Percentiles rank a stretch among this genome's conserved stretches.
Evolutionary conservation across 2,329 filamentous ascomycete species (phyloP).

Genomic region (Paracoccidioides lutzii): DNA sequence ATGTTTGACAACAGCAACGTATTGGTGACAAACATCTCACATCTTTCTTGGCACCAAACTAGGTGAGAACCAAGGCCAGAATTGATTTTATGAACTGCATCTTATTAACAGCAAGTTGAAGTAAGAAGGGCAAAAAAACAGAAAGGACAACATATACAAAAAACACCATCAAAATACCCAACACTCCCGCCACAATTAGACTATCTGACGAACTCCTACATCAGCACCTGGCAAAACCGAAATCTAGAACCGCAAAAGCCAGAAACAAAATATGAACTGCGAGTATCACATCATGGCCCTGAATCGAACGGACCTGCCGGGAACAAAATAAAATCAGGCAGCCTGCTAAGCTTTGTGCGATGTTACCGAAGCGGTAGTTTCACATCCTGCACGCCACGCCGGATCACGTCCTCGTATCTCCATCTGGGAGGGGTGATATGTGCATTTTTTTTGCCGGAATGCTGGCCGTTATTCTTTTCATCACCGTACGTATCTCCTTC

Average conservation of each 20-base stretch:
- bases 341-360: neutral
- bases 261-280: too few relatives aligned
- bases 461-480: constrained; percentile 46
- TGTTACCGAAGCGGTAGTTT: constrained; percentile 56
- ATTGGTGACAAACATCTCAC: neutral
- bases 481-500: constrained; percentile 61
- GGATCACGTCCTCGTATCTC: constrained; percentile 62
- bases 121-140: too few relatives aligned
- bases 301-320: constrained; percentile 3
- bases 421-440: constrained; percentile 58
- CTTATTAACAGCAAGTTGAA: too few relatives aligned
- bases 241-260: too few relatives aligned
- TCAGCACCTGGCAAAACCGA: too few relatives aligned
- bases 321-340: neutral
- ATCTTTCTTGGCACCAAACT: neutral
- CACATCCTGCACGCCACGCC: constrained; percentile 59
- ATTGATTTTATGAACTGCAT: too few relatives aligned
- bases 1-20: neutral
- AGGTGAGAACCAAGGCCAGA: too few relatives aligned
- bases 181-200: too few relatives aligned
- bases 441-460: constrained; percentile 41
- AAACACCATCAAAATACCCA: too few relatives aligned
- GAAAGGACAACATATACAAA: too few relatives aligned
- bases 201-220: too few relatives aligned
- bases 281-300: neutral